Percentiles rank a stretch among this genome's conserved stretches.
These are phyloP conservation scores for Bretschneidera sinensis DNA, from an alignment of 345 rosid species.

Conservation along the genomic window DNA sequence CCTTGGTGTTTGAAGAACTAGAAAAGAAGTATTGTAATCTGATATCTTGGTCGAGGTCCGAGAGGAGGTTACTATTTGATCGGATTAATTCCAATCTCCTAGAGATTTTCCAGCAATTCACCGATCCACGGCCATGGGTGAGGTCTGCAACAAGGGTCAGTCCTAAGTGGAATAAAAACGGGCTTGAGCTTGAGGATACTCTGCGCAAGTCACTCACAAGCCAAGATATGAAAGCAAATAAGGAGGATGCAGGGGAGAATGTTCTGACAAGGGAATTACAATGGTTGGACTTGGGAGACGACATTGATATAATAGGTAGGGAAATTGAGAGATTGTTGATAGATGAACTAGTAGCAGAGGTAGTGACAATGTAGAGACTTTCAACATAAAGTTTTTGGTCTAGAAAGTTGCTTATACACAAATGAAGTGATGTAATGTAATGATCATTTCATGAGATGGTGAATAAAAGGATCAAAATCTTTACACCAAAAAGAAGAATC, in stretches of 20 bases:
- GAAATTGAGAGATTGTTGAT: constrained; percentile 61
- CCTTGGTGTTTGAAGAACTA: constrained; percentile 57
- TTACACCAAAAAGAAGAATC: not conserved
- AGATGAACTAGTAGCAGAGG: constrained; percentile 61
- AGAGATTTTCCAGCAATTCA: constrained; percentile 40
- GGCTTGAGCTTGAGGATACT: constrained; percentile 37
- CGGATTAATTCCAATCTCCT: constrained; percentile 49
- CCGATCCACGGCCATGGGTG: constrained; percentile 60
- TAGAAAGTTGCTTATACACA: constrained; percentile 23
- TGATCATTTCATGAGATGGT: constrained; percentile 21
- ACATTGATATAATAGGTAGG: constrained; percentile 57
- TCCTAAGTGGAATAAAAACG: constrained; percentile 37
- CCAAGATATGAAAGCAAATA: constrained; percentile 31
- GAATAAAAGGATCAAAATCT: constrained; percentile 13
- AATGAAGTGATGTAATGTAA: constrained; percentile 23
- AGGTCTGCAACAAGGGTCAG: constrained; percentile 19
- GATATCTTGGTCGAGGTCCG: constrained; percentile 42
- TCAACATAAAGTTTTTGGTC: constrained; percentile 4
- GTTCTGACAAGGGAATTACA: constrained; percentile 30
- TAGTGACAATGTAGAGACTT: constrained; percentile 12
- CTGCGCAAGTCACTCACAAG: constrained; percentile 37
- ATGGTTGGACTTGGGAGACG: constrained; percentile 60
- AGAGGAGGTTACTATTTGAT: constrained; percentile 68
- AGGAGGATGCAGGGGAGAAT: constrained; percentile 36
- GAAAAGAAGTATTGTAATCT: constrained; percentile 53